Conservation (phyloP, 1,284 basidiomycete genomes). For the Leccinum solheimii region DNA sequence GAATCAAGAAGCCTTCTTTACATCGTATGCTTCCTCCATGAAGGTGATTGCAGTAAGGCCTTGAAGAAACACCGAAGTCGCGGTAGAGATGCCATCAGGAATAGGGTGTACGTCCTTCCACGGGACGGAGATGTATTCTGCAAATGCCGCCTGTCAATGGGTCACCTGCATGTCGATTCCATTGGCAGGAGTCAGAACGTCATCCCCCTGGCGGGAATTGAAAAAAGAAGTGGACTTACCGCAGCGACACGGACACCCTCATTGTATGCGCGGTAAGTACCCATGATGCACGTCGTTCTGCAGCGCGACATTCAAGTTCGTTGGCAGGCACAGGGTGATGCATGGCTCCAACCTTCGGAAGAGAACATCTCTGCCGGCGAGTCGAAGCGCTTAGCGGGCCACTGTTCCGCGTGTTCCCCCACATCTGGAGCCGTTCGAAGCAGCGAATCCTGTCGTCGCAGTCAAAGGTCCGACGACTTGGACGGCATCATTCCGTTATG, state of each 20-base stretch:
- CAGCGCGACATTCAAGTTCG: not conserved
- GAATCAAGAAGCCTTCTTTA: conserved; percentile 79
- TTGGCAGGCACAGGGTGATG: conserved; percentile 52
- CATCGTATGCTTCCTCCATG: conserved; percentile 80
- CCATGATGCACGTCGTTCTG: not conserved
- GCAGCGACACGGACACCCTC: conserved; percentile 64
- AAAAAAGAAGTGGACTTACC: conserved; percentile 37
- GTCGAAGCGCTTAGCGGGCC: conserved; percentile 57
- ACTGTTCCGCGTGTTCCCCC: conserved; percentile 72
- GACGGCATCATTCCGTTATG: conserved; percentile 68
- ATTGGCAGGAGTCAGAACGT: not conserved
- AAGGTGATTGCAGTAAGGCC: conserved; percentile 82
- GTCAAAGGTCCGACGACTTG: conserved; percentile 76
- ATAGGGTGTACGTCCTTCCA: conserved; percentile 63
- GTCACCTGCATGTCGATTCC: conserved; percentile 45
- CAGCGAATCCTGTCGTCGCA: conserved; percentile 76
- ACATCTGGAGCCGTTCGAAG: conserved; percentile 66
- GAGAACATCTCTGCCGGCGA: conserved; percentile 55
- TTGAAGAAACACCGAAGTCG: conserved; percentile 71
- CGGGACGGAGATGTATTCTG: conserved; percentile 74
- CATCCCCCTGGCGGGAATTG: not conserved
- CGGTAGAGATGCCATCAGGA: conserved; percentile 47
- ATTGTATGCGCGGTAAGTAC: conserved; percentile 42
- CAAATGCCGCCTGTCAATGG: conserved; percentile 63
- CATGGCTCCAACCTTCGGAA: conserved; percentile 54